Evolutionary conservation across 2,329 filamentous ascomycete genomes (phyloP), one percentile per base, ranked within the genome.

Genomic region (Lasiodiplodia gonubiensis): DNA sequence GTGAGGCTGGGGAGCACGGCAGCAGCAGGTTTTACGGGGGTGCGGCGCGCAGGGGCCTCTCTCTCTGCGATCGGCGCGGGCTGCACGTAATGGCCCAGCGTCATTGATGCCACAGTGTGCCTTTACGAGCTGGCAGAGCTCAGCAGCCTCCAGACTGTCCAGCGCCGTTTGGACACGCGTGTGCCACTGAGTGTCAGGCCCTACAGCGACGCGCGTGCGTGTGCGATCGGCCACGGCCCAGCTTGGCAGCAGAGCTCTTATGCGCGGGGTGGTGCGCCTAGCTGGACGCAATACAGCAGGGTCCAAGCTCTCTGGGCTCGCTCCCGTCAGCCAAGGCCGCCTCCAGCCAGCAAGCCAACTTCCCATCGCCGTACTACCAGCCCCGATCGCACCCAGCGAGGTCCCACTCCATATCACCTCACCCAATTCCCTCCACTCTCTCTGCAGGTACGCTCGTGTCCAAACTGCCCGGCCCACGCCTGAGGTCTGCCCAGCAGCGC

Each of bases 31-130:
- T 60, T 46, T 46, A 60, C 55, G 55, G 55, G 55, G 55, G 37
- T 60, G 55, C 55, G 55, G 37, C 37, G 55, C 55, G 25, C 57
- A 61, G 57, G 57, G 39, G 57, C 57, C 57, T 48, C 39, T n/a
- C n/a, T n/a, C 48, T 39, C 57, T 61, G 33, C 59, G 59, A 63
- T 63, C 59, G 59, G 42, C 59, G 46, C 46, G 4, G 30, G 30
- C 42, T 63, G 59, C 42, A 63, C 46, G 59, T 51, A 63, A 63
- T 63, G 42, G 59, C 18, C 16, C 57, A 7, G 59, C 59, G 59
- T 63, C 59, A 63, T 63, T 63, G 59, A 63, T 63, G 59, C 59
- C 59, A 63, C 59, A 51, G 59, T 63, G 59, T 63, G 25, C 46
- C 42, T 61, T 30, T 21, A 27, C 18, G 39, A 10, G 39, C 42